Percentiles rank a stretch among this genome's conserved stretches.
phyloP scores from a whole-genome alignment of 1,139 yeast species.

The Diutina rugosa region DNA sequence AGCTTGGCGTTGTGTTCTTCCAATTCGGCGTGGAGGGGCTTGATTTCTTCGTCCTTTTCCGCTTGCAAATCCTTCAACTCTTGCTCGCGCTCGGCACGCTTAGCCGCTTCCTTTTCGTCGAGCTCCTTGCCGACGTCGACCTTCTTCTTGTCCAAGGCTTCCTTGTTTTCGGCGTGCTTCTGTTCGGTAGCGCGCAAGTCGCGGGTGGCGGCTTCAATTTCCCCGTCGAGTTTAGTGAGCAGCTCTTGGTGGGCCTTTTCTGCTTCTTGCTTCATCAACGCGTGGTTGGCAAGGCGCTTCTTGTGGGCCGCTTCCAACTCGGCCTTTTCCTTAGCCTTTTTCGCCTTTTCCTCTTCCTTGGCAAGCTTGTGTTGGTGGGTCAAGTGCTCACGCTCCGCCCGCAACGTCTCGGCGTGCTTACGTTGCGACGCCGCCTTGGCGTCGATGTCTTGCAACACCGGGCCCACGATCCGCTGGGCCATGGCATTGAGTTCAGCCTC shows the following conservation, averaged over 20 bases:
- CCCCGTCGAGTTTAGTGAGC: constrained; percentile 22
- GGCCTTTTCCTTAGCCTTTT: constrained; percentile 21
- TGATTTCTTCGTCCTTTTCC: constrained; percentile 28
- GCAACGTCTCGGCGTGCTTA: constrained; percentile 33
- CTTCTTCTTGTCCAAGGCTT: constrained; percentile 24
- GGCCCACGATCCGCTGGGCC: constrained; percentile 74
- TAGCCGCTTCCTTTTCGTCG: constrained; percentile 27
- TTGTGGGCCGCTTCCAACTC: background rate
- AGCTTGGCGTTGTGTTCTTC: constrained; percentile 25
- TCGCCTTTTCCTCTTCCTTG: constrained; percentile 24
- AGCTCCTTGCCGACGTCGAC: constrained; percentile 29
- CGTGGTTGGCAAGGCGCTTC: constrained; percentile 26
- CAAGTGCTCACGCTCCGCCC: constrained; percentile 20
- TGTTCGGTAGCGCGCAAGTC: constrained; percentile 23
- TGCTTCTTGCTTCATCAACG: constrained; percentile 12
- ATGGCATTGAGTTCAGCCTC: constrained; percentile 66
- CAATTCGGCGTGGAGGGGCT: constrained; percentile 30
- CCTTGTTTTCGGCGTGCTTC: constrained; percentile 22
- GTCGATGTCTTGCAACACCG: constrained; percentile 70
- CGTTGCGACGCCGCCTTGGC: constrained; percentile 65
- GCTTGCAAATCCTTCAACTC: constrained; percentile 33
- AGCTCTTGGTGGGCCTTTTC: constrained; percentile 30
- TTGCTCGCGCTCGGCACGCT: constrained; percentile 25
- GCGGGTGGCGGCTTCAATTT: constrained; percentile 22
- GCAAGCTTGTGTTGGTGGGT: constrained; percentile 7